Evolutionary conservation across 371 early-diverging fungal genomes (phyloP).

Genomic region (Mucor mucedo): DNA sequence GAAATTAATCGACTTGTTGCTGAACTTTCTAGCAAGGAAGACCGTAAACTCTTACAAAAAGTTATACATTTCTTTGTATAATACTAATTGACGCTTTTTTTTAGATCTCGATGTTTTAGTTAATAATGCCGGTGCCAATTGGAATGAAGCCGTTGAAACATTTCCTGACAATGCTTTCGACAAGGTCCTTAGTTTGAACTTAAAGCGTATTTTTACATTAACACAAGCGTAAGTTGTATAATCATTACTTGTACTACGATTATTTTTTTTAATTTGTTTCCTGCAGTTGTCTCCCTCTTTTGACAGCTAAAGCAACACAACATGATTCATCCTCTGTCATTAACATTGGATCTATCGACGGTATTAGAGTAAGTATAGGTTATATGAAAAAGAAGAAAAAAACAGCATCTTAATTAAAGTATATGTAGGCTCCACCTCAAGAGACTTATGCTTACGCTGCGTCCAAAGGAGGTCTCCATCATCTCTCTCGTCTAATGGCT

Average conservation of each 20-base stretch:
- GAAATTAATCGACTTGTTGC: slow-evolving; percentile 63
- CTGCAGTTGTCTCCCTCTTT: slow-evolving; percentile 64
- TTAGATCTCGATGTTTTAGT: slow-evolving; percentile 80
- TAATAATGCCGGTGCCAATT: slow-evolving; percentile 84
- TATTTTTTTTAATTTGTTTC: no score
- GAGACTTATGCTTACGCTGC: slow-evolving; percentile 78
- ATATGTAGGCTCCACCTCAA: slow-evolving; percentile 41
- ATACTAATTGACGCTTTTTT: neutral
- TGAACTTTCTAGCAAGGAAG: slow-evolving; percentile 64
- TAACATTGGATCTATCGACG: slow-evolving; percentile 76
- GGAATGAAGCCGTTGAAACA: slow-evolving; percentile 56
- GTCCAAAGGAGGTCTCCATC: slow-evolving; percentile 81
- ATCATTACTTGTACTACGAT: no score
- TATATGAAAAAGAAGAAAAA: no score
- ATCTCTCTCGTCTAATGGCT: slow-evolving; percentile 70
- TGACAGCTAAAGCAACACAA: slow-evolving; percentile 64
- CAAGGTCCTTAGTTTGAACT: slow-evolving; percentile 84
- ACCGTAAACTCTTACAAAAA: slow-evolving; percentile 36
- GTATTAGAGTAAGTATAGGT: slow-evolving; percentile 50
- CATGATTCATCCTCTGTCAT: slow-evolving; percentile 53
- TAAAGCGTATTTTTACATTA: slow-evolving; percentile 80
- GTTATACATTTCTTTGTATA: neutral
- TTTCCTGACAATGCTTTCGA: slow-evolving; percentile 73
- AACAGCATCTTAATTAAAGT: no score
- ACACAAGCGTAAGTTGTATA: slow-evolving; percentile 67